Evolutionary conservation across 2,329 filamentous ascomycete species (phyloP).

Genomic region (Clarireedia hainanense): DNA sequence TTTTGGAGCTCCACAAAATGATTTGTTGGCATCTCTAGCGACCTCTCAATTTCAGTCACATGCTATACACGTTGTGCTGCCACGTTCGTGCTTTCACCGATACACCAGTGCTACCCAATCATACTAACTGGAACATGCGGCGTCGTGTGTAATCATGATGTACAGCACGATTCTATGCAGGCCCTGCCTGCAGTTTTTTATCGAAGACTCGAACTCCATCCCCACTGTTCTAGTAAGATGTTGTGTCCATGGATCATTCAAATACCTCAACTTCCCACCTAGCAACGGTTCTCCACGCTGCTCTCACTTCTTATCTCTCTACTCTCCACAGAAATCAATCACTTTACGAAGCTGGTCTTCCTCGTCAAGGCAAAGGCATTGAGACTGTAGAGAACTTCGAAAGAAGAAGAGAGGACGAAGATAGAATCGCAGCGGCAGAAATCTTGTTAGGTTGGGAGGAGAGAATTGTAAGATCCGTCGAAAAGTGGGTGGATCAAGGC

Average conservation of each 20-base stretch:
- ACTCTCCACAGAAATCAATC: not conserved
- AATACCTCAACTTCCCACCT: slow-evolving; percentile 1
- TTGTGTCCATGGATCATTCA: not conserved
- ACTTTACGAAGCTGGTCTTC: slow-evolving; percentile 7
- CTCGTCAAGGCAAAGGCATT: slow-evolving; percentile 1
- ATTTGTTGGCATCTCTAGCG: slow-evolving; percentile 1
- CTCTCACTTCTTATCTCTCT: not conserved
- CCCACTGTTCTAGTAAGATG: not conserved
- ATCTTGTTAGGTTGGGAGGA: not conserved
- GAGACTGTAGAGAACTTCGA: not conserved
- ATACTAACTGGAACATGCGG: not conserved
- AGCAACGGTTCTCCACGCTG: not conserved
- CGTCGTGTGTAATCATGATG: slow-evolving; percentile 4
- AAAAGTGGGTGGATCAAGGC: not conserved
- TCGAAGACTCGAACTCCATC: not conserved
- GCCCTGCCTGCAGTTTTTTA: not conserved
- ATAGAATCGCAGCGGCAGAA: not conserved
- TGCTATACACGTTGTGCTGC: not conserved
- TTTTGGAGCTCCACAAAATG: not conserved
- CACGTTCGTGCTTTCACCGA: not conserved
- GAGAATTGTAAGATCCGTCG: not conserved
- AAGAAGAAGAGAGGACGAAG: not conserved
- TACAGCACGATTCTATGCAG: slow-evolving; percentile 1
- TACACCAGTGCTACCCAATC: not conserved
- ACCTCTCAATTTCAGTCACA: not conserved